phyloP scores from a whole-genome alignment of 2,329 filamentous ascomycete species.

The Fusarium pseudonygamai region DNA sequence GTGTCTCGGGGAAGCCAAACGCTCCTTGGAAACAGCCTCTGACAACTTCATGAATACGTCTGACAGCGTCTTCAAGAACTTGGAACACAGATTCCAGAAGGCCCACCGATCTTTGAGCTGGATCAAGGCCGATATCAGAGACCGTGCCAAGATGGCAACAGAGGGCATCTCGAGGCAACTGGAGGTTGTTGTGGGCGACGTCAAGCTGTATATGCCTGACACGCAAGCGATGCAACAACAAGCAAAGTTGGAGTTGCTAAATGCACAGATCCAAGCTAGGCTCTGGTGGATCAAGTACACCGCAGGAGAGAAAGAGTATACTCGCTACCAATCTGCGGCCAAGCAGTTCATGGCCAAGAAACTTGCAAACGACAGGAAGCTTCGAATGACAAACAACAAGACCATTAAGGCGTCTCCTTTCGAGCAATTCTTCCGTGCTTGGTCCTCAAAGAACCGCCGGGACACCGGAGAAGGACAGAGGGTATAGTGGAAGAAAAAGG shows the following conservation, averaged over 20 bases:
- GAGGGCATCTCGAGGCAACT: conserved; percentile 33
- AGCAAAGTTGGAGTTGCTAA: conserved; percentile 57
- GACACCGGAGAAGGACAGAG: conserved; percentile 20
- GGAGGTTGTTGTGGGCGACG: conserved; percentile 20
- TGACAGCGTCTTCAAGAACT: conserved; percentile 40
- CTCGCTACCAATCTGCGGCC: conserved; percentile 60
- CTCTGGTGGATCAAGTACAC: conserved; percentile 66
- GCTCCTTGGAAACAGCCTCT: conserved; percentile 46
- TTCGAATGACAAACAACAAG: conserved; percentile 39
- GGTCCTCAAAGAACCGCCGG: conserved; percentile 36
- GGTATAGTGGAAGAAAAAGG: conserved; percentile 9
- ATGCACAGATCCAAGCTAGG: conserved; percentile 65
- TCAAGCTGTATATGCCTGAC: conserved; percentile 32
- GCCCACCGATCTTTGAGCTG: conserved; percentile 38
- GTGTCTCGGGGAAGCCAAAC: conserved; percentile 48
- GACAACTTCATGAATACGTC: conserved; percentile 44
- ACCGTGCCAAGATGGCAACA: conserved; percentile 29
- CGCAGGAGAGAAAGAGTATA: conserved; percentile 58
- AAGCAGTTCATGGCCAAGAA: conserved; percentile 53
- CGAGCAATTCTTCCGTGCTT: conserved; percentile 10
- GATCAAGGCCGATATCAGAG: conserved; percentile 28
- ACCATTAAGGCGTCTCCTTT: conserved; percentile 33
- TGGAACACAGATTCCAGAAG: conserved; percentile 33
- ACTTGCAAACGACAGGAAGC: conserved; percentile 45
- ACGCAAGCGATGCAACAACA: conserved; percentile 50